Evolutionary conservation across 805 yeast genomes (phyloP), one percentile per base, ranked within the genome.

Genomic region (Candida manassasensis): DNA sequence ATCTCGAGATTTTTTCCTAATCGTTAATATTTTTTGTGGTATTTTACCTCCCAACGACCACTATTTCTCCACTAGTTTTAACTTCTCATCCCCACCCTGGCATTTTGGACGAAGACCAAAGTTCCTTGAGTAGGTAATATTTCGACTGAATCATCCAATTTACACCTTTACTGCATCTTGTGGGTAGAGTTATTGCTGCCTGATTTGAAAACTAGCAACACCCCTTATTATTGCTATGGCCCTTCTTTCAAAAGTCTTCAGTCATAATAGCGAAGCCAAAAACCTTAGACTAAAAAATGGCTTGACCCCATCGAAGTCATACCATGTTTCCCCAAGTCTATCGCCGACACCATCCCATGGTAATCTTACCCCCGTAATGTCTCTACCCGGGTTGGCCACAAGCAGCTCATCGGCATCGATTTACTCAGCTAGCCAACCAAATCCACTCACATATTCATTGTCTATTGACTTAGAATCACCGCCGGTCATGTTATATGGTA

Each of bases 401-500:
- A 22, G 28, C 13, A 34, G 33, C 21, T 29, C 34, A 6, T 28
- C 37, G 9, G 21, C 36, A 8, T 19, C 26, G 4, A 12, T 13
- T 11, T 13, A 9, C n/a, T 30, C 33, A 5, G n/a, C 22, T 4
- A n/a, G 13, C 6, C 11, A 12, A 30, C 6, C 33, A 11, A 21
- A 19, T 4, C 13, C 35, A 4, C 12, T 24, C 4, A 21, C 34
- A 12, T 42, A 21, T 21, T 34, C 73, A 21, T 57, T 85, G 9
- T 53, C 78, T 1, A 70, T 89, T 21, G 69, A 70, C 25, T 65
- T 93, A 15, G 99, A 93, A 53, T 81, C 94, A 2, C 97, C 97
- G 1, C 98, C 99, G 0, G 71, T 89, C 25, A 76, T 86, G 30
- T 62, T 93, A 37, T 90, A 84, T 52, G 98, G 98, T 0, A 59